Evolutionary conservation across 352 stramenopile species (phyloP), one percentile per base, ranked within the genome.

Genomic region (Aphanomyces astaci): DNA sequence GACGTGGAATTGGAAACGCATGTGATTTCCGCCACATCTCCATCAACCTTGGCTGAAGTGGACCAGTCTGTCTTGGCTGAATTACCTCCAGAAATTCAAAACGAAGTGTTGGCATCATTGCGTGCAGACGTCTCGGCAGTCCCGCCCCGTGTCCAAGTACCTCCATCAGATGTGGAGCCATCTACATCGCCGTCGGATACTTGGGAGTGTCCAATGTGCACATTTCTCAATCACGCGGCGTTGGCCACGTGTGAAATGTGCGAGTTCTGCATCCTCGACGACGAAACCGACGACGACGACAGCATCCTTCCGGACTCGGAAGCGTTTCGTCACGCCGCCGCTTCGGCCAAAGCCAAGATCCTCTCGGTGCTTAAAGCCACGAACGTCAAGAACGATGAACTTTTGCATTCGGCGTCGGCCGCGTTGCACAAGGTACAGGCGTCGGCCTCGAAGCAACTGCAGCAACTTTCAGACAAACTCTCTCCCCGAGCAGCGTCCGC

Each of bases 151-250:
- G 27, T 48, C 0, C 22, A 13, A 43, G 3, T 54, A 19, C 30
- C 25, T 1, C 53, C 2, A 4, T 17, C n/a, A 4, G 19, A 11
- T 32, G 25, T 17, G 10, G 17, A 63, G 3, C 3, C 49, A 66
- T 24, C 49, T 28, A 62, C 55, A 24, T 25, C 45, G 28, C 15
- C 36, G 7, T 43, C 36, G 55, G 22, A 63, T 3, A 25, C 43
- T 22, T 94, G 86, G 86, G 73, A 59, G 15, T 94, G 86, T 52
- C 75, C 75, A 51, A 82, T 88, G 67, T 94, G 86, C 54, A 92
- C 86, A 31, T 94, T 93, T 63, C 73, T 76, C 3, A 94, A 94
- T 71, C 86, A 94, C 36, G 76, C 80, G 2, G 63, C 89, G 63
- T 64, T 93, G 25, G 40, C 60, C 0, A 77, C 54, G 28, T 73